phyloP scores from a whole-genome alignment of 2,329 filamentous ascomycete species.

The Aspergillus sp. region DNA sequence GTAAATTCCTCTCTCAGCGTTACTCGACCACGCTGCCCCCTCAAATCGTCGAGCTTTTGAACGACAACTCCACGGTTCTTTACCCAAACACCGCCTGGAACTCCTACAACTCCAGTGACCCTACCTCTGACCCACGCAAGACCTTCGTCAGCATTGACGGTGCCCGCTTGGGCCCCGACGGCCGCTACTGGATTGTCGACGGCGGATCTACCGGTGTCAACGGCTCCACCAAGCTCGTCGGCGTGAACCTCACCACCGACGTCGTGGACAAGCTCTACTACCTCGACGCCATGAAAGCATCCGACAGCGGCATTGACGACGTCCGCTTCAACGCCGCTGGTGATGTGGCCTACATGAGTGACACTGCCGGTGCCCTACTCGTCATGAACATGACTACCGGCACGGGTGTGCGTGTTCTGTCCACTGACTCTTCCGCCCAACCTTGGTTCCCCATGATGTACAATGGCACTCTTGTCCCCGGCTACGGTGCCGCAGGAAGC shows the following conservation, averaged over 20 bases:
- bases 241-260: conserved; percentile 5
- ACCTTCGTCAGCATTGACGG: conserved; percentile 5
- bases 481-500: background rate
- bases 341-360: conserved; percentile 1
- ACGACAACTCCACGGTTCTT: background rate
- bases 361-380: conserved; percentile 1
- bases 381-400: conserved; percentile 6
- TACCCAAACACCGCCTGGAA: conserved; percentile 1
- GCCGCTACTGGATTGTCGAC: conserved; percentile 4
- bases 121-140: background rate
- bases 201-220: background rate
- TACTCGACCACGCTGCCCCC: background rate
- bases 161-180: background rate
- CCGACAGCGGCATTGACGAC: background rate
- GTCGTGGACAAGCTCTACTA: conserved; percentile 6
- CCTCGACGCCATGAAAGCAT: background rate
- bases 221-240: conserved; percentile 3
- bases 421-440: background rate
- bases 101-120: background rate
- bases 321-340: conserved; percentile 4
- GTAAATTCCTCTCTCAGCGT: background rate
- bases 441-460: conserved; percentile 6
- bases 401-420: conserved; percentile 1
- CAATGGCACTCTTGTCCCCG: conserved; percentile 1
- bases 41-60: background rate